Percentiles rank a stretch among this genome's conserved stretches.
These are phyloP conservation scores for Nakazawaea molendinolei DNA, from an alignment of 805 yeast genomes.

Conservation along the genomic window DNA sequence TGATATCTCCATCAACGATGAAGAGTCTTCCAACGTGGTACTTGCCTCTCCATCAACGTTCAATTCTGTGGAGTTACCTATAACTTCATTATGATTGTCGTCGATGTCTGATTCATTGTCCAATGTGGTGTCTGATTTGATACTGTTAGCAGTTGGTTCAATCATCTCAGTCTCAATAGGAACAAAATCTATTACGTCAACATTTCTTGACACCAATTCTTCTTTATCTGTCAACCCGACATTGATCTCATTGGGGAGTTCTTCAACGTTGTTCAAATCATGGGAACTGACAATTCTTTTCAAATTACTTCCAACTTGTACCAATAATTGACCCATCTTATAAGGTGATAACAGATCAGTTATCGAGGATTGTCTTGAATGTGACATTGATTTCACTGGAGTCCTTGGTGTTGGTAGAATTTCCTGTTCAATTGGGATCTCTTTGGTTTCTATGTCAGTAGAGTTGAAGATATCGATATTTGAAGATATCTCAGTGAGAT, in stretches of 20 bases:
- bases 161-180: no score
- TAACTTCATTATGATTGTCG: conserved; percentile 17
- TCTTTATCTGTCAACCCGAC: no score
- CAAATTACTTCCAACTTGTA: conserved; percentile 9
- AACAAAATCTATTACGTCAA: not conserved
- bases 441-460: not conserved
- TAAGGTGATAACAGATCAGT: conserved; percentile 8
- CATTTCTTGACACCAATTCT: not conserved
- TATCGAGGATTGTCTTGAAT: conserved; percentile 9
- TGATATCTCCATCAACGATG: conserved; percentile 3
- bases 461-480: not conserved
- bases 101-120: no score
- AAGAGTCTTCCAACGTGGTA: conserved; percentile 9
- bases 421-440: not conserved
- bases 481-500: not conserved
- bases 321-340: conserved; percentile 10
- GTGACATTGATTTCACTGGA: conserved; percentile 2
- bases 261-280: not conserved
- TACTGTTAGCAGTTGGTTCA: no score
- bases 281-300: conserved; percentile 6
- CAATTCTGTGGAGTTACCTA: conserved; percentile 38
- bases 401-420: not conserved
- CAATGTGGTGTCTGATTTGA: no score
- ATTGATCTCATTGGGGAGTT: no score
- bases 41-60: conserved; percentile 24